phyloP scores from a whole-genome alignment of 2,329 filamentous ascomycete species.

The Cytospora leucostoma region DNA sequence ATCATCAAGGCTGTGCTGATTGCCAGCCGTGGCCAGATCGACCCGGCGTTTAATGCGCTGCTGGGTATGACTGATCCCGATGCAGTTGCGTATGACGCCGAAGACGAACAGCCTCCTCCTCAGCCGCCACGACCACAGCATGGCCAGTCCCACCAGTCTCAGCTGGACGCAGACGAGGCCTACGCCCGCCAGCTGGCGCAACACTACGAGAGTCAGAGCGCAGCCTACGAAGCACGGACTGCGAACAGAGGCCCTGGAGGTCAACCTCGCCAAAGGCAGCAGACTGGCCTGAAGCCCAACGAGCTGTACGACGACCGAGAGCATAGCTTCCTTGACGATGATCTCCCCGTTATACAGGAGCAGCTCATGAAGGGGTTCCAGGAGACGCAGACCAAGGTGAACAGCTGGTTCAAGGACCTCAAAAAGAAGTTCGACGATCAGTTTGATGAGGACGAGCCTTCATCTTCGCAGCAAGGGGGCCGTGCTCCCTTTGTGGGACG shows the following conservation, averaged over 20 bases:
- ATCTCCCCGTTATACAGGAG: constrained; percentile 88
- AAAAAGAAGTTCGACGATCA: constrained; percentile 94
- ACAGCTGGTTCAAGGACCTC: constrained; percentile 86
- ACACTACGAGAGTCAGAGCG: constrained; percentile 70
- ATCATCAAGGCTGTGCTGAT: constrained; percentile 86
- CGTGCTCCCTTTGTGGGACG: constrained; percentile 42
- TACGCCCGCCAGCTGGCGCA: constrained; percentile 92
- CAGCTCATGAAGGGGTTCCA: constrained; percentile 93
- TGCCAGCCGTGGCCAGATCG: constrained; percentile 83
- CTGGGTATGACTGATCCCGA: constrained; percentile 83
- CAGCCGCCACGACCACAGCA: constrained; percentile 48
- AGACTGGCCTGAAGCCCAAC: constrained; percentile 57
- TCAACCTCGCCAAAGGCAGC: constrained; percentile 44
- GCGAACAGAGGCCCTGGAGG: constrained; percentile 42
- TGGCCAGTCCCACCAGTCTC: constrained; percentile 74
- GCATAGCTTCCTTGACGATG: constrained; percentile 92
- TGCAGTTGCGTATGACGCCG: constrained; percentile 56
- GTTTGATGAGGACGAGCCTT: constrained; percentile 68
- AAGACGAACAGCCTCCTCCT: constrained; percentile 66
- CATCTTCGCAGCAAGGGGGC: constrained; percentile 39
- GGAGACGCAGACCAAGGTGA: constrained; percentile 91
- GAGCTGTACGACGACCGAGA: constrained; percentile 69
- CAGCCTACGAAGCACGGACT: constrained; percentile 59
- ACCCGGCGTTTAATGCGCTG: constrained; percentile 93
- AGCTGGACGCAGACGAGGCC: constrained; percentile 86